Evolutionary conservation across 2,329 filamentous ascomycete genomes (phyloP).

Genomic region (Chrysoporthe deuterocubensis): DNA sequence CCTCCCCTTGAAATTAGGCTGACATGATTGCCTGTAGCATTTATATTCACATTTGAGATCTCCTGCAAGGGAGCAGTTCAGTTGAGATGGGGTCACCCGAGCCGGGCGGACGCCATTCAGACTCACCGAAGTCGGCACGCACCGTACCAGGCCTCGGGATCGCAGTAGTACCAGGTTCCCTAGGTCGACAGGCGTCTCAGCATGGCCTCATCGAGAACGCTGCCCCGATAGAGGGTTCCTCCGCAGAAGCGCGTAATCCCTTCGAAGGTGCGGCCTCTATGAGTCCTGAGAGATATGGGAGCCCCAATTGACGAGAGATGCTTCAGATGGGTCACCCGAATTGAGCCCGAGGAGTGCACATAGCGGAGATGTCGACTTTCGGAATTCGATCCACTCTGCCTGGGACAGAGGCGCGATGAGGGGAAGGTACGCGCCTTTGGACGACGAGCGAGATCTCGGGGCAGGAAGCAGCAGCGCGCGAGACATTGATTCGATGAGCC

Average conservation of each 20-base stretch:
- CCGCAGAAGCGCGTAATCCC: conserved; percentile 7
- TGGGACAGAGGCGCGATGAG: conserved; percentile 23
- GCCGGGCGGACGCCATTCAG: neutral
- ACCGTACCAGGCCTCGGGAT: conserved; percentile 21
- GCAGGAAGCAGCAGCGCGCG: neutral
- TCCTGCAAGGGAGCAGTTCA: neutral
- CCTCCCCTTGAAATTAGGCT: neutral
- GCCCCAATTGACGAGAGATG: conserved; percentile 4
- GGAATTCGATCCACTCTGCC: conserved; percentile 22
- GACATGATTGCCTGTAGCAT: neutral
- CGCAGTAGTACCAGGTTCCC: conserved; percentile 6
- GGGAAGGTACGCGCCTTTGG: conserved; percentile 12
- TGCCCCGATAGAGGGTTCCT: conserved; percentile 11
- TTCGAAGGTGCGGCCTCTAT: conserved; percentile 8
- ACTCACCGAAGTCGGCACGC: neutral
- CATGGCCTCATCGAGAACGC: conserved; percentile 20
- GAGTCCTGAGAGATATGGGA: neutral
- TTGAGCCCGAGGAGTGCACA: neutral
- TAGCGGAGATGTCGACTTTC: conserved; percentile 7
- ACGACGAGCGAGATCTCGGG: conserved; percentile 1
- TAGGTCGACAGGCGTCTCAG: conserved; percentile 17
- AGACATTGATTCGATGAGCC: conserved; percentile 21
- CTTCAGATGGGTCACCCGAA: conserved; percentile 3
- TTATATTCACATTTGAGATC: neutral
- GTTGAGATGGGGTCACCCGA: conserved; percentile 1